A percentile compares a stretch with the other conserved stretches of the same genome.
Conservation (phyloP, 225 moss, liverwort and hornwort species). For the Physcomitrium patens region DNA sequence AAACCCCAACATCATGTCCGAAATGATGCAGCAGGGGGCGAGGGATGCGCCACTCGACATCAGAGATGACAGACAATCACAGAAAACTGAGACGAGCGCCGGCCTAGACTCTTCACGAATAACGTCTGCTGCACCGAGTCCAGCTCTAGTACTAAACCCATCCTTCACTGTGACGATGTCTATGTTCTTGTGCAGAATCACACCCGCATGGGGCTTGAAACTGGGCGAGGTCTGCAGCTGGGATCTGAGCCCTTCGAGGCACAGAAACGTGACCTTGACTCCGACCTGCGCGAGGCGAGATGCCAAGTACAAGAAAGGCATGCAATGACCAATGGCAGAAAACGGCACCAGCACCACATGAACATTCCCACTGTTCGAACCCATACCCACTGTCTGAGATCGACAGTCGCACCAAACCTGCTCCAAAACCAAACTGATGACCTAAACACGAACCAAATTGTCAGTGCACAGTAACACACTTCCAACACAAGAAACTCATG, state of each 20-base stretch:
- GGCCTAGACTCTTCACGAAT: not conserved
- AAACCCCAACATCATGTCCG: constrained; percentile 36
- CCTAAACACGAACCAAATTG: no score
- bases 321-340: constrained; percentile 10
- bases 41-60: not conserved
- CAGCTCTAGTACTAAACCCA: not conserved
- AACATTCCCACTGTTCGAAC: no score
- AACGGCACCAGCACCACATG: constrained; percentile 36
- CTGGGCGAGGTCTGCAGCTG: not conserved
- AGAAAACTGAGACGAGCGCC: constrained; percentile 20
- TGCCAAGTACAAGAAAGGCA: constrained; percentile 27
- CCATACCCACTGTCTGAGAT: no score
- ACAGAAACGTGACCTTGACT: constrained; percentile 31
- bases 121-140: not conserved
- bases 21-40: constrained; percentile 36
- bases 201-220: not conserved
- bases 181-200: constrained; percentile 1
- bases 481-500: no score
- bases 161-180: constrained; percentile 26
- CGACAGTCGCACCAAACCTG: no score
- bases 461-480: no score
- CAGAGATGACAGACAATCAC: not conserved
- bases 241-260: not conserved
- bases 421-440: no score
- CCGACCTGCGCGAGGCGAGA: constrained; percentile 32